Percentiles rank a stretch among this genome's conserved stretches.
These are phyloP conservation scores for Pythium oligandrum DNA, from an alignment of 352 stramenopile genomes.

Conservation along the genomic window DNA sequence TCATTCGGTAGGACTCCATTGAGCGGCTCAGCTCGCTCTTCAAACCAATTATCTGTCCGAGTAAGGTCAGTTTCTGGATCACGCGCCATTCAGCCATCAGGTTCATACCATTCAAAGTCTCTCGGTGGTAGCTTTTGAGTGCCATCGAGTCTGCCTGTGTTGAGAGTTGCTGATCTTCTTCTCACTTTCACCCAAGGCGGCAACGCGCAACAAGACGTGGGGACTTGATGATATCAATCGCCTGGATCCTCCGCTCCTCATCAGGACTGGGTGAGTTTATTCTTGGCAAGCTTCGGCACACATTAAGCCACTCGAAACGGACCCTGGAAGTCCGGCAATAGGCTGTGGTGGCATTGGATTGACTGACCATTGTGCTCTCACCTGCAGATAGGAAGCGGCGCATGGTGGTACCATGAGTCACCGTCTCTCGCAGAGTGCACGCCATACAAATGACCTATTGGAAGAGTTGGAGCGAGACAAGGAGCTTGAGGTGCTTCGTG, in stretches of 20 bases:
- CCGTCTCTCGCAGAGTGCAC: conserved; percentile 74
- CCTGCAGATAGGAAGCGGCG: no score
- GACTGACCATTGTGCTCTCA: no score
- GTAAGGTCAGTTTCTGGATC: neutral
- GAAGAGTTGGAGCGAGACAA: conserved; percentile 86
- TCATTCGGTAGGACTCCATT: conserved; percentile 66
- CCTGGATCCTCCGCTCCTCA: no score
- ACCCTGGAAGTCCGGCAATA: no score
- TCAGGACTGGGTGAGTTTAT: no score
- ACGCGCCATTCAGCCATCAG: neutral
- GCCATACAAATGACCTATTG: conserved; percentile 75
- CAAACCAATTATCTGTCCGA: conserved; percentile 77
- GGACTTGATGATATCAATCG: no score
- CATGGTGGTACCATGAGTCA: conserved; percentile 51
- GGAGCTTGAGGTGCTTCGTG: conserved; percentile 79
- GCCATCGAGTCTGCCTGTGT: conserved; percentile 26
- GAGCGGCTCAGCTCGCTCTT: conserved; percentile 57
- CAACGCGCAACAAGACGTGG: no score
- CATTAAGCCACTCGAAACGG: no score
- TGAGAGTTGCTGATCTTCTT: no score
- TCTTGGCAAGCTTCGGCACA: no score
- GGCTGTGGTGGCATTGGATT: no score
- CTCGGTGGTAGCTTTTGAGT: conserved; percentile 76
- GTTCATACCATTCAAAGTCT: conserved; percentile 61
- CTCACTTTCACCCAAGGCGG: no score